Percentiles rank a stretch among this genome's conserved stretches.
Conservation (phyloP, 352 stramenopile genomes). For the Globisporangium paddicum region DNA sequence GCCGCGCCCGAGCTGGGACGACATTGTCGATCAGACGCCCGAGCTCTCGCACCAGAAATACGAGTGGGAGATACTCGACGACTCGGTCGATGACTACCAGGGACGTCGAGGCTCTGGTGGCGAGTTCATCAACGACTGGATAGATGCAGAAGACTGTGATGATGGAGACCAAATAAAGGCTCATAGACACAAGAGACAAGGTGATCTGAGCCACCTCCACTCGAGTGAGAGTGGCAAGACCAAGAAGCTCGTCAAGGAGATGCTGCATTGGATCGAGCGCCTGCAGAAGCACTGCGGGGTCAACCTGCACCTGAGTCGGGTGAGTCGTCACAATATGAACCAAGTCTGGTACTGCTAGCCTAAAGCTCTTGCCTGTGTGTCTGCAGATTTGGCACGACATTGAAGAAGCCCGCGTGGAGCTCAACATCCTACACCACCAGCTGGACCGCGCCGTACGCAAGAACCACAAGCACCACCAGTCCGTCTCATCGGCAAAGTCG, state of each 20-base stretch:
- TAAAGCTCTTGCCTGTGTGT: background rate
- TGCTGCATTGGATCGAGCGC: constrained; percentile 74
- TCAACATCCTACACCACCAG: constrained; percentile 70
- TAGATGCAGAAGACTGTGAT: constrained; percentile 5
- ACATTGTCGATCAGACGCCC: constrained; percentile 50
- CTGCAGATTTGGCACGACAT: constrained; percentile 80
- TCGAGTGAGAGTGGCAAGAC: constrained; percentile 17
- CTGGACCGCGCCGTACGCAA: constrained; percentile 42
- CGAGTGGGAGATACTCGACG: constrained; percentile 43
- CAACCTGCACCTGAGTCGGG: constrained; percentile 68
- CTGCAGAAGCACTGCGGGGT: constrained; percentile 78
- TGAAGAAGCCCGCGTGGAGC: constrained; percentile 69
- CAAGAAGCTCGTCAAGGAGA: constrained; percentile 58
- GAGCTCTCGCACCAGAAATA: constrained; percentile 57
- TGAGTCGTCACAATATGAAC: too few relatives aligned
- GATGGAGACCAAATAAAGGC: background rate
- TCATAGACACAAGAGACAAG: background rate
- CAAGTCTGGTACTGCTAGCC: too few relatives aligned
- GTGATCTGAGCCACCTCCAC: background rate
- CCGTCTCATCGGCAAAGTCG: constrained; percentile 1
- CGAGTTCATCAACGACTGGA: too few relatives aligned
- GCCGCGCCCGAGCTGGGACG: constrained; percentile 56
- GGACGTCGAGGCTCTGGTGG: background rate
- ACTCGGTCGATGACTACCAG: constrained; percentile 2
- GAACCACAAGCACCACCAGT: constrained; percentile 7